phyloP scores from a whole-genome alignment of 2,329 filamentous ascomycete genomes.

The Akanthomyces dipterigenus region DNA sequence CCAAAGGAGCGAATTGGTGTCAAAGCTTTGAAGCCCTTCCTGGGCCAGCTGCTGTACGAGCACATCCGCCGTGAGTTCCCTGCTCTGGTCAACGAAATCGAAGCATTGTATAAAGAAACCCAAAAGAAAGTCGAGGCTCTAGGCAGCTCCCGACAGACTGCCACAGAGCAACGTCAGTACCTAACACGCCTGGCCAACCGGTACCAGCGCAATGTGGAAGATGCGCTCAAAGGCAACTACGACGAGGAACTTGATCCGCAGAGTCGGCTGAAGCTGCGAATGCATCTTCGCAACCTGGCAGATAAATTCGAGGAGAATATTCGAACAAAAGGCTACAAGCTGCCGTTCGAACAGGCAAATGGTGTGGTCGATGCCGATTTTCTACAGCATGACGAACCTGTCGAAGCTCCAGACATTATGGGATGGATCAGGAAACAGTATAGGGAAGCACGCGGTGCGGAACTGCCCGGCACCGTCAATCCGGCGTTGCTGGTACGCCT shows the following conservation, averaged over 20 bases:
- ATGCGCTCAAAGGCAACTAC: conserved; percentile 1
- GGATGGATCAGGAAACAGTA: background rate
- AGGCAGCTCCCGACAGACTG: background rate
- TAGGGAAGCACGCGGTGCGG: background rate
- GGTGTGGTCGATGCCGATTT: background rate
- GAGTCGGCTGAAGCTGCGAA: background rate
- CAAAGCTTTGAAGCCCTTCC: conserved; percentile 1
- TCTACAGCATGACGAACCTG: background rate
- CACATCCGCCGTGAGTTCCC: conserved; percentile 1
- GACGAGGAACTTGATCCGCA: background rate
- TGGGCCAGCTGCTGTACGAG: background rate
- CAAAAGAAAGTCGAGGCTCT: background rate
- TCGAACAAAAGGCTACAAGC: background rate
- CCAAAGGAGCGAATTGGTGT: background rate
- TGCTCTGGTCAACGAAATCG: background rate
- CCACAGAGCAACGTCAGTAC: conserved; percentile 1
- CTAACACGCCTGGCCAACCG: background rate
- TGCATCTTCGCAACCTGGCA: conserved; percentile 1
- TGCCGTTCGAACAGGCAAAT: background rate
- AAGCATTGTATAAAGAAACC: background rate
- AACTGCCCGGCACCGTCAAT: background rate
- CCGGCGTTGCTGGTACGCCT: background rate
- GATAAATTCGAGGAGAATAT: background rate
- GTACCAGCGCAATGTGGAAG: conserved; percentile 1
- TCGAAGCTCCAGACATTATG: background rate